Conservation (phyloP, 345 rosid species). For the Aquilaria yunnanensis region DNA sequence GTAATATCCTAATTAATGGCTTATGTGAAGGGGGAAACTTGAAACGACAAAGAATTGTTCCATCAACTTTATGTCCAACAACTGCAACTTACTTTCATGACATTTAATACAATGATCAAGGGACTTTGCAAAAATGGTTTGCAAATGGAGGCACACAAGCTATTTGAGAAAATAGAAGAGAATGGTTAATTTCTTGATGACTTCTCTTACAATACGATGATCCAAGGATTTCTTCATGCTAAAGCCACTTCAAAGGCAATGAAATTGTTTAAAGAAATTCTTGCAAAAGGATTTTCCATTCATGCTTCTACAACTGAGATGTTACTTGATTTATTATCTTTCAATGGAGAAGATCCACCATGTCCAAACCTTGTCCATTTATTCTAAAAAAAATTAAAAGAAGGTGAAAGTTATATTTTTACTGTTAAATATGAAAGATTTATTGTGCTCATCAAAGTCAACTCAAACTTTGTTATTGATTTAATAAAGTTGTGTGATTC, state of each 20-base stretch:
- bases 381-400: too few species aligned
- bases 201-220: conserved; percentile 17
- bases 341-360: too few species aligned
- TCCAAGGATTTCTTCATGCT: conserved; percentile 8
- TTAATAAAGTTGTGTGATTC: too few species aligned
- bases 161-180: conserved; percentile 25
- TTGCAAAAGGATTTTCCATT: too few species aligned
- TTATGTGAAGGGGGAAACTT: conserved; percentile 25
- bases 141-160: conserved; percentile 18
- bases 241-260: background rate
- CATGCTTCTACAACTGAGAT: too few species aligned
- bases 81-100: conserved; percentile 19
- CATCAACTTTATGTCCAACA: conserved; percentile 18
- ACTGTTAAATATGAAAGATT: too few species aligned
- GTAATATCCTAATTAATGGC: conserved; percentile 27
- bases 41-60: conserved; percentile 25
- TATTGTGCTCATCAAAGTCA: too few species aligned
- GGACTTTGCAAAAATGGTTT: conserved; percentile 23
- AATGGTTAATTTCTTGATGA: conserved; percentile 19
- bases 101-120: conserved; percentile 24
- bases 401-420: too few species aligned
- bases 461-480: too few species aligned
- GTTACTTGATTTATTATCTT: too few species aligned
- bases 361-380: too few species aligned
- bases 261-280: background rate